Percentiles rank a stretch among this genome's conserved stretches.
Conservation (phyloP, 306 rosid genomes). For the Morella rubra region DNA sequence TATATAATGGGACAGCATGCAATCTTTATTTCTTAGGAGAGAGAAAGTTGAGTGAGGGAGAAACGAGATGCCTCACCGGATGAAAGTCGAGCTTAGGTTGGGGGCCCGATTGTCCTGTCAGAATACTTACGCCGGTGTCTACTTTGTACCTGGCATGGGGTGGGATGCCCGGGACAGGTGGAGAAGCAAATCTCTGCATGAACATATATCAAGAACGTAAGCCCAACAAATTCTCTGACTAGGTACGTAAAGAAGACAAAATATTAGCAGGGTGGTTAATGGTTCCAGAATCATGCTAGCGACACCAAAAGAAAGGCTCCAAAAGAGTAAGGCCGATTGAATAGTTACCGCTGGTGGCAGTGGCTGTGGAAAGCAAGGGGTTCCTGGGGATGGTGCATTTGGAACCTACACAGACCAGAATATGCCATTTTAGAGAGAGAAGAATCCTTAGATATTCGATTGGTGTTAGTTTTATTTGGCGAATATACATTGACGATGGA, state of each 20-base stretch:
- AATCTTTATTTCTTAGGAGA: background rate
- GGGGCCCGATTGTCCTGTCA: constrained; percentile 37
- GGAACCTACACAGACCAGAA: constrained; percentile 45
- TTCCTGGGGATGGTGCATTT: constrained; percentile 49
- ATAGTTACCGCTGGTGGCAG: constrained; percentile 49
- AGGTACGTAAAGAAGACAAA: constrained; percentile 4
- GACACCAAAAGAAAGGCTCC: constrained; percentile 43
- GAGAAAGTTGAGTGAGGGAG: background rate
- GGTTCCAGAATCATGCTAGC: constrained; percentile 28
- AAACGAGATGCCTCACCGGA: constrained; percentile 47
- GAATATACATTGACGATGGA: too few relatives aligned
- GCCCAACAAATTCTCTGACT: background rate
- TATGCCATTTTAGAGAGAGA: background rate
- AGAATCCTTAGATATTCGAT: too few relatives aligned
- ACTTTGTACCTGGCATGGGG: constrained; percentile 61
- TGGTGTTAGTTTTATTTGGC: too few relatives aligned
- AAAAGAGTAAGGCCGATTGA: constrained; percentile 30
- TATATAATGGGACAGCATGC: background rate
- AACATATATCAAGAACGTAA: constrained; percentile 2
- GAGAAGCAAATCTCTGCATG: constrained; percentile 56
- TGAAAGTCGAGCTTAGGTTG: constrained; percentile 54
- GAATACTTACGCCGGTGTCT: constrained; percentile 39
- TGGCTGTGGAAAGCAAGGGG: constrained; percentile 60
- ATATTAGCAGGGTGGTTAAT: constrained; percentile 4
- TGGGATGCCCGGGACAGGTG: constrained; percentile 58